Percentiles rank a stretch among this genome's conserved stretches.
Conservation (phyloP, 768 basidiomycete genomes). For the Gloeostereum incarnatum region DNA sequence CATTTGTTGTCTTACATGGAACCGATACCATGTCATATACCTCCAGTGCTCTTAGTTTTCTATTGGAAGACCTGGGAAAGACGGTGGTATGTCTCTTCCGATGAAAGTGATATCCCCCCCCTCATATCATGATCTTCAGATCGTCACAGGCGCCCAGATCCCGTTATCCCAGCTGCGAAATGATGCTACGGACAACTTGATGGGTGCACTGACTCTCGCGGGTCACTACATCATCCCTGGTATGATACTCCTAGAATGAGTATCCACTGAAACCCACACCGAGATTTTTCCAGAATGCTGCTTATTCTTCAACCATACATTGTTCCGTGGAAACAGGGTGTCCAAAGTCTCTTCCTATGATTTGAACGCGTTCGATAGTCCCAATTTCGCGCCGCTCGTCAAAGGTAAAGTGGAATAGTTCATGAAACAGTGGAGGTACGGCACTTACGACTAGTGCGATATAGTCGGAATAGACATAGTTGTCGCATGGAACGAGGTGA, state of each 20-base stretch:
- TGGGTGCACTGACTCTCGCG: constrained; percentile 83
- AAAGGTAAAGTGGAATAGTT: constrained; percentile 44
- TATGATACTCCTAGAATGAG: constrained; percentile 15
- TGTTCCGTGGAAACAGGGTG: constrained; percentile 81
- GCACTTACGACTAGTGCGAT: constrained; percentile 6
- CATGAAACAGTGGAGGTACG: not conserved
- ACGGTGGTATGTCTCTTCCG: constrained; percentile 58
- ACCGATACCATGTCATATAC: constrained; percentile 91
- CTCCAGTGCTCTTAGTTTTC: constrained; percentile 81
- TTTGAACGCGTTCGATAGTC: constrained; percentile 76
- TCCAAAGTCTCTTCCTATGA: constrained; percentile 79
- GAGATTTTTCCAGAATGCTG: constrained; percentile 59
- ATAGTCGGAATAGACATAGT: constrained; percentile 84
- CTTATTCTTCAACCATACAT: constrained; percentile 83
- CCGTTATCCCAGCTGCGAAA: constrained; percentile 87
- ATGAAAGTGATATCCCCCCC: no score
- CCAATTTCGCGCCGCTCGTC: constrained; percentile 75
- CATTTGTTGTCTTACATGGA: constrained; percentile 85
- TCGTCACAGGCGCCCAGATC: constrained; percentile 90
- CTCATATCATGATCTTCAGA: constrained; percentile 30
- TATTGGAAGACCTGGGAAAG: constrained; percentile 89
- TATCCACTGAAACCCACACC: not conserved
- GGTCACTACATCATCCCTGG: constrained; percentile 91
- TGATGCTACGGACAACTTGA: constrained; percentile 88
- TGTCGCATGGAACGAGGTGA: constrained; percentile 84